Percentiles rank a stretch among this genome's conserved stretches.
phyloP scores from a whole-genome alignment of 805 yeast species.

The Candida germanica region DNA sequence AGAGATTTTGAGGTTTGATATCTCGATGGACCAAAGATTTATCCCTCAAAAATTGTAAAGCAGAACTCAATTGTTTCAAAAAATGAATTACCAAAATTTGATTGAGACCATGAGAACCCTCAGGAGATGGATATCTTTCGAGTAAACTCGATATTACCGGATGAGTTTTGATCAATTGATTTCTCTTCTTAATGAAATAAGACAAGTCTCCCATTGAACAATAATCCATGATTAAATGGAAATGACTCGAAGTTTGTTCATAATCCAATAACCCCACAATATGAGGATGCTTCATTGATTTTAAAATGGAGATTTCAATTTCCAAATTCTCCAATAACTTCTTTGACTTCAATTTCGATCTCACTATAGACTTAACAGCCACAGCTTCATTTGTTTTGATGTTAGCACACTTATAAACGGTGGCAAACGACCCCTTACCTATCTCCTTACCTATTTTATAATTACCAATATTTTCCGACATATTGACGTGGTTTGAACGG shows the following conservation, averaged over 20 bases:
- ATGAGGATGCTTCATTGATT: slow-evolving; percentile 88
- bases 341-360: slow-evolving; percentile 78
- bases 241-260: slow-evolving; percentile 70
- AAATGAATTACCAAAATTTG: slow-evolving; percentile 78
- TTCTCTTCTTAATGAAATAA: slow-evolving; percentile 74
- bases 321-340: slow-evolving; percentile 88
- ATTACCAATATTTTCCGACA: slow-evolving; percentile 45
- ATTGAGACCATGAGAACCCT: slow-evolving; percentile 73
- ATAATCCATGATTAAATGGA: slow-evolving; percentile 92
- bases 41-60: slow-evolving; percentile 75
- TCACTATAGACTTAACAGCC: slow-evolving; percentile 84
- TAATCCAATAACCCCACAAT: slow-evolving; percentile 85
- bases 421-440: slow-evolving; percentile 95
- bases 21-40: slow-evolving; percentile 91
- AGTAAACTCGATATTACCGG: slow-evolving; percentile 77
- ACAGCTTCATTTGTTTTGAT: slow-evolving; percentile 55
- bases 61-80: slow-evolving; percentile 79
- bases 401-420: slow-evolving; percentile 82
- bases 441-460: slow-evolving; percentile 76
- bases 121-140: slow-evolving; percentile 80
- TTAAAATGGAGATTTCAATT: slow-evolving; percentile 85
- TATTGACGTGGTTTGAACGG: too few species aligned
- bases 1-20: slow-evolving; percentile 86
- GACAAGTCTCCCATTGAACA: slow-evolving; percentile 94
- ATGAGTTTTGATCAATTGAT: slow-evolving; percentile 66